Evolutionary conservation across 352 stramenopile species (phyloP), one percentile per base, ranked within the genome.

Genomic region (Pythium vanterpoolii): DNA sequence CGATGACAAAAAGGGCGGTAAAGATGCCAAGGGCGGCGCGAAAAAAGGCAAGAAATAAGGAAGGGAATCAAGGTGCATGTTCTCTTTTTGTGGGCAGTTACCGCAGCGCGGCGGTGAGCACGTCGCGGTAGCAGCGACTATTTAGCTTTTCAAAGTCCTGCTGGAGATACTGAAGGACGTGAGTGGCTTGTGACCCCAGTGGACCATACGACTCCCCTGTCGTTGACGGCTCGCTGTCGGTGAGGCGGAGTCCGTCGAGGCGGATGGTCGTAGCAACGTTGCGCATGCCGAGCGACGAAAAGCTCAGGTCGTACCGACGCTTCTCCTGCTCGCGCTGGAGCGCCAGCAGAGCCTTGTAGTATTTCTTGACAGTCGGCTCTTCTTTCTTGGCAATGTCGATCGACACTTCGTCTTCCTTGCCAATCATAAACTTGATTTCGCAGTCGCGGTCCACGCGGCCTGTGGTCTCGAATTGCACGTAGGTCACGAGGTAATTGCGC

Each of bases 21-120:
- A 82, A 49, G 62, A 23, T 26, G 43, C 24, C 47, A 72, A 78
- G 39, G 62, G 73, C 34, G 63, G 75, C 24, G 67, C 72, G 50
- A 91, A 94, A 59, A 88, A 90, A 51, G 69, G 71, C 23, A 90
- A 92, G 66, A 89, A 93, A 60, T 84, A 60, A 62, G 34, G 6
- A 36, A 36, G 11, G 31, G 31, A 36, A 11, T 13, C 31, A 6
- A 36, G 11, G 34, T 40, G 34, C n/a, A 26, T 46, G 6, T 36
- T 36, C 31, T 36, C 31, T n/a, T n/a, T n/a, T n/a, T n/a, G n/a
- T n/a, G n/a, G n/a, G n/a, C n/a, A 19, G n/a, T 56, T 18, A 56
- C 10, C 48, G 26, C n/a, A 56, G 28, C 8, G 48, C 48, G 14
- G 48, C 23, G 33, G 30, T 21, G 24, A 86, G 77, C 13, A 78